Conservation (phyloP, 176 grass and related monocot genomes). For the Carex littledalei region DNA sequence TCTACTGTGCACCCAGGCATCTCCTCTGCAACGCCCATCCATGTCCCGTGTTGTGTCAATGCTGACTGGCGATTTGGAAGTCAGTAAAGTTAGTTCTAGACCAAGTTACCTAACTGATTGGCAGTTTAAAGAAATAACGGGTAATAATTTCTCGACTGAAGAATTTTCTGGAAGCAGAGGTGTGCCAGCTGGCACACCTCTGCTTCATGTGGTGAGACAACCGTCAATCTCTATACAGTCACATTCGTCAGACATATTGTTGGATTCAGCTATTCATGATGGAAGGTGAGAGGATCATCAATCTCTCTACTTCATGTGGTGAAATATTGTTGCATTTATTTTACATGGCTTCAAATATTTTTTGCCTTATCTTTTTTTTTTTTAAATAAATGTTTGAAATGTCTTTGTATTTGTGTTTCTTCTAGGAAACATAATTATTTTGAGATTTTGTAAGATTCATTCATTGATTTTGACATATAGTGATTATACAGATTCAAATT, state of each 20-base stretch:
- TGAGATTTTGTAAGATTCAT: background rate
- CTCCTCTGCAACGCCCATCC: conserved; percentile 39
- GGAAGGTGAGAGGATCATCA: conserved; percentile 35
- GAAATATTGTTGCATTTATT: background rate
- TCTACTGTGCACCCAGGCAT: conserved; percentile 53
- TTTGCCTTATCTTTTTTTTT: background rate
- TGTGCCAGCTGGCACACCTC: background rate
- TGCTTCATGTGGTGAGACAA: no score
- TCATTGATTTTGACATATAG: background rate
- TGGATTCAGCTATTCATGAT: conserved; percentile 31
- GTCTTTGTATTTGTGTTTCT: background rate
- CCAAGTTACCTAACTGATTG: conserved; percentile 69
- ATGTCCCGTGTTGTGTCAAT: conserved; percentile 66
- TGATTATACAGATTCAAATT: background rate
- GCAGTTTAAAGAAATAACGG: conserved; percentile 40
- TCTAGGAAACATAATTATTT: background rate
- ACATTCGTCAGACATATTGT: conserved; percentile 10
- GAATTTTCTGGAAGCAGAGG: conserved; percentile 18
- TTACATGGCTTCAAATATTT: background rate
- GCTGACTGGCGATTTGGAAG: conserved; percentile 38
- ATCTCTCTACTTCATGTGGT: background rate
- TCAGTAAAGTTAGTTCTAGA: conserved; percentile 29
- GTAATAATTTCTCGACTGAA: conserved; percentile 27
- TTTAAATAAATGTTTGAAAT: background rate
- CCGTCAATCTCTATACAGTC: background rate